A percentile compares a stretch with the other conserved stretches of the same genome.
phyloP scores from a whole-genome alignment of 495 filamentous ascomycete species.

The Penicillium chermesinum region DNA sequence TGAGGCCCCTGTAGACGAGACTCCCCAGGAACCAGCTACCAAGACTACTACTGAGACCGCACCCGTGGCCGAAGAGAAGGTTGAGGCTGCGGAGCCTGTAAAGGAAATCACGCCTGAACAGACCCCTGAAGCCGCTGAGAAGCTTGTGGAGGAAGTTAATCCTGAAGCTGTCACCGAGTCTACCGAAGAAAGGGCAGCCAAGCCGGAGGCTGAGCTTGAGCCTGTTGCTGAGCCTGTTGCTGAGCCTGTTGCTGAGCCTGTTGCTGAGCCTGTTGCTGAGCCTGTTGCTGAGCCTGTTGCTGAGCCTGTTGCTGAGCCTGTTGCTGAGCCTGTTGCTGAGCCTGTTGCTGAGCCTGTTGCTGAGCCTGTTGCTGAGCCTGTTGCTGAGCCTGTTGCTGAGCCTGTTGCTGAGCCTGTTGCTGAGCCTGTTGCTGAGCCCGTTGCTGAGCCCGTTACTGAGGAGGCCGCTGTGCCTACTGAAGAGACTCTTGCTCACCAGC shows the following conservation, averaged over 20 bases:
- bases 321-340: conserved; percentile 8
- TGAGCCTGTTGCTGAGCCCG: conserved; percentile 8
- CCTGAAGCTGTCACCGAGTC: too few species aligned
- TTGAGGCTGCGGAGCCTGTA: too few species aligned
- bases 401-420: conserved; percentile 9
- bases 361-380: conserved; percentile 1
- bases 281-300: conserved; percentile 9
- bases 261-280: conserved; percentile 3
- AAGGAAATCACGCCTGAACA: too few species aligned
- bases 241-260: conserved; percentile 1
- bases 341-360: background rate
- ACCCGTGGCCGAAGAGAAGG: too few species aligned
- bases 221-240: too few species aligned
- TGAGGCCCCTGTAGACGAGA: conserved; percentile 5
- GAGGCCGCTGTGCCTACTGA: conserved; percentile 4
- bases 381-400: conserved; percentile 11
- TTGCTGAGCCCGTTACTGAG: conserved; percentile 10
- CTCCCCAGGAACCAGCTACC: background rate
- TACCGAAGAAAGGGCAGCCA: too few species aligned
- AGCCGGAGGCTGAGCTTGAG: too few species aligned
- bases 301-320: conserved; percentile 8
- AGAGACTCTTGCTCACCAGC: background rate
- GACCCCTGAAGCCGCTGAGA: too few species aligned
- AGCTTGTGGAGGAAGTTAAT: too few species aligned
- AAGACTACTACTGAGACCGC: too few species aligned